Evolutionary conservation across 108 stramenopile genomes (phyloP), one percentile per base, ranked within the genome.

Genomic region (Craspedostauros australis): DNA sequence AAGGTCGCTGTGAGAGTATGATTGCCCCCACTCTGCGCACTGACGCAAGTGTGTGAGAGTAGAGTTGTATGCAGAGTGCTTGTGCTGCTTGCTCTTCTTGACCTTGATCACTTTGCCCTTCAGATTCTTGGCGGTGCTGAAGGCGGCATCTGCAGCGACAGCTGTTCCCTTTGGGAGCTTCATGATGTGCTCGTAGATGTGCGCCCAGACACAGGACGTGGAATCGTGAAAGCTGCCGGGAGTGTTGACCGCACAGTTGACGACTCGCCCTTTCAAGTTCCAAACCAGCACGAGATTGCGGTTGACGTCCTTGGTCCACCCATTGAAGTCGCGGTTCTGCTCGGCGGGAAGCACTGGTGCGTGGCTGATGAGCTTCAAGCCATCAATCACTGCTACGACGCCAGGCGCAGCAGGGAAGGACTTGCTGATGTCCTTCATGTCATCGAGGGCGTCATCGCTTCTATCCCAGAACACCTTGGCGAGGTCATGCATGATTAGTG

Each of bases 161-260:
- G 6, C 6, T 7, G 42, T 20, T 43, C 11, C 14, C 5, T 12
- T 28, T 6, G 46, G 46, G 8, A 48, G 22, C 19, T 5, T 25
- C 24, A 14, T 5, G 5, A 48, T 6, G n/a, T 48, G 46, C 23
- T 26, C 19, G 24, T 48, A 48, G 5, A 48, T 14, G 5, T 26
- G 5, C 4, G 9, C 6, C 18, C 24, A 48, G 27, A 22, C 5
- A 6, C 11, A 5, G 5, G 46, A 48, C 15, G 14, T 25, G 8
- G 46, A 48, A 26, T 48, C 46, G 29, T 48, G 46, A n/a, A 48
- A 48, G 46, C 19, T 48, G 5, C 46, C 24, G 5, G 46, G 46
- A 5, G 5, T 6, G 24, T 48, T 48, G 24, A 48, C 15, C 8
- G 6, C 46, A 26, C 11, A 6, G 29, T 48, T 28, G 29, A 48